Conservation (phyloP, 2,329 filamentous ascomycete species). For the Sordariomycetes sp. region DNA sequence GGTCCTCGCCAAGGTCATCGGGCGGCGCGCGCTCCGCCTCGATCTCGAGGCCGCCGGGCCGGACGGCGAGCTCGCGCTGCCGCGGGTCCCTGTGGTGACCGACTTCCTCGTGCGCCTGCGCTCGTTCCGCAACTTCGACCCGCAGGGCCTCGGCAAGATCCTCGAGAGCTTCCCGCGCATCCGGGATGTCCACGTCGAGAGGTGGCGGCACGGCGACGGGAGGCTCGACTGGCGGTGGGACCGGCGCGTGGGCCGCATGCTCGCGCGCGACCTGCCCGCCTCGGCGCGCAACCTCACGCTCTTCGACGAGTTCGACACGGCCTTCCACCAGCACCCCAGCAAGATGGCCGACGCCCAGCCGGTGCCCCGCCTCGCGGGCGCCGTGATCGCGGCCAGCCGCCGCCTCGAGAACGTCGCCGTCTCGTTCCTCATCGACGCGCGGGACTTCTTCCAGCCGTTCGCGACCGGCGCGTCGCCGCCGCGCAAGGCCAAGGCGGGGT, state of each 20-base stretch:
- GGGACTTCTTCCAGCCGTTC: background rate
- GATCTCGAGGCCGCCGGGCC: background rate
- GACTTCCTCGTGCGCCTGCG: background rate
- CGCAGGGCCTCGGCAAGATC: background rate
- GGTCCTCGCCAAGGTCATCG: background rate
- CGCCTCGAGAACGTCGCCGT: background rate
- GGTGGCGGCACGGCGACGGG: background rate
- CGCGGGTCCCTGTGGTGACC: background rate
- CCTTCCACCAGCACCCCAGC: background rate
- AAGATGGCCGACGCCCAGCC: background rate
- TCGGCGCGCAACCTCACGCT: background rate
- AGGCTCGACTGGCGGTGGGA: background rate
- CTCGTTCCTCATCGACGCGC: background rate
- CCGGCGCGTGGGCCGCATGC: background rate
- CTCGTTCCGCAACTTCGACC: background rate
- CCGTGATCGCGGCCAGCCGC: background rate
- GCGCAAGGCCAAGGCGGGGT: background rate
- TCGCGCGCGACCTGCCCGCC: background rate
- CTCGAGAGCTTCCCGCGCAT: background rate
- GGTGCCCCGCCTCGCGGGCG: background rate
- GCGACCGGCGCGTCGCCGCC: background rate
- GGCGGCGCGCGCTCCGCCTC: background rate
- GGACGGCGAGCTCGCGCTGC: background rate
- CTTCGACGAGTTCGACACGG: background rate
- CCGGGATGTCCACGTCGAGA: background rate